These are phyloP conservation scores for Colletotrichum liriopes DNA, from an alignment of 2,329 filamentous ascomycete species.

Conservation along the genomic window DNA sequence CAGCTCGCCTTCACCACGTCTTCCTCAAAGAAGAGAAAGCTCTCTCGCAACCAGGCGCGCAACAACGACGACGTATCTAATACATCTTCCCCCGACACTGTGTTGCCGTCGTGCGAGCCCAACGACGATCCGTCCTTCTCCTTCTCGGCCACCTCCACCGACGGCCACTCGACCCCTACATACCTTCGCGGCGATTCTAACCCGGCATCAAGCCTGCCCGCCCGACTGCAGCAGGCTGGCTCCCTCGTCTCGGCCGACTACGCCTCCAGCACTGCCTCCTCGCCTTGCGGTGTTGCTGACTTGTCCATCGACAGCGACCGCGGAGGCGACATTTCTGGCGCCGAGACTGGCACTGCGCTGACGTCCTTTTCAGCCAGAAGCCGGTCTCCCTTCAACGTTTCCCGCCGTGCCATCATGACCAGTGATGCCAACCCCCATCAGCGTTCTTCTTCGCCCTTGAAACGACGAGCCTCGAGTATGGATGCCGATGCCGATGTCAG, in stretches of 20 bases:
- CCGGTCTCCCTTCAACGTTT: conserved; percentile 68
- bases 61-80: conserved; percentile 56
- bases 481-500: conserved; percentile 62
- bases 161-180: conserved; percentile 45
- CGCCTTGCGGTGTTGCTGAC: conserved; percentile 72
- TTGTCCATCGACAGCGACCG: conserved; percentile 71
- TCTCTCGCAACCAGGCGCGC: conserved; percentile 63
- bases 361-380: conserved; percentile 57
- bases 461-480: conserved; percentile 76
- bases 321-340: conserved; percentile 58
- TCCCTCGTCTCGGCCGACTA: conserved; percentile 64
- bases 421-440: conserved; percentile 71
- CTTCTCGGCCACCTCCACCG: conserved; percentile 60
- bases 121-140: conserved; percentile 66
- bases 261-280: conserved; percentile 70
- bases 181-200: conserved; percentile 50
- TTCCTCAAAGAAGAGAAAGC: conserved; percentile 82
- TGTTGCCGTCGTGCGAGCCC: conserved; percentile 68
- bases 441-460: conserved; percentile 76
- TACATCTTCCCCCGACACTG: conserved; percentile 60
- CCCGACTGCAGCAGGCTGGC: conserved; percentile 62
- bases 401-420: conserved; percentile 72
- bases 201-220: conserved; percentile 67
- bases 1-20: conserved; percentile 81
- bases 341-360: conserved; percentile 60